Evolutionary conservation across 2,329 filamentous ascomycete genomes (phyloP).

Genomic region (Camptophora hylomeconis): DNA sequence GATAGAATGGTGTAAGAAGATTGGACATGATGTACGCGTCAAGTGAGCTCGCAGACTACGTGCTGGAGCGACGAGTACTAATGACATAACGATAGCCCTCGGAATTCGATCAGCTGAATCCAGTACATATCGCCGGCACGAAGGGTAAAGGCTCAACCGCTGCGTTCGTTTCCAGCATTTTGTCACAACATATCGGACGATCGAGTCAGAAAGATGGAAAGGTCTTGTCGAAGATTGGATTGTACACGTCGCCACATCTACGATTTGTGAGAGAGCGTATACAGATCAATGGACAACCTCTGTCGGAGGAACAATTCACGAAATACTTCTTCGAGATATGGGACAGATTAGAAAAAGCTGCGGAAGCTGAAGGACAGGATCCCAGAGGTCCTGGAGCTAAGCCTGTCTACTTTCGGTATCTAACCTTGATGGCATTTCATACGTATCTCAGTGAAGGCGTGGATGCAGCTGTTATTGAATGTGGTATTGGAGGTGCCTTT

Average conservation of each 20-base stretch:
- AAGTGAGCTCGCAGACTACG: slow-evolving; percentile 44
- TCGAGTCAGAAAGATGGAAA: slow-evolving; percentile 20
- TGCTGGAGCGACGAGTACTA: slow-evolving; percentile 19
- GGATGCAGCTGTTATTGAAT: slow-evolving; percentile 71
- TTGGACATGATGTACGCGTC: slow-evolving; percentile 56
- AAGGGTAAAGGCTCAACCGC: slow-evolving; percentile 90
- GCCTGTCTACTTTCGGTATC: slow-evolving; percentile 82
- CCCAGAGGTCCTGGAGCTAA: slow-evolving; percentile 47
- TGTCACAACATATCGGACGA: slow-evolving; percentile 46
- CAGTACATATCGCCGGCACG: slow-evolving; percentile 79
- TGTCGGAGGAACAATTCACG: slow-evolving; percentile 57
- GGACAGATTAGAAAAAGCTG: slow-evolving; percentile 50
- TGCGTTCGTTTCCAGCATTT: slow-evolving; percentile 67
- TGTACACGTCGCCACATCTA: slow-evolving; percentile 78
- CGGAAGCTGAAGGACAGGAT: slow-evolving; percentile 35
- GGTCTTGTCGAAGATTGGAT: slow-evolving; percentile 48
- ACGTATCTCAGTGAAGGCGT: slow-evolving; percentile 66
- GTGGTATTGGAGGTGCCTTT: slow-evolving; percentile 86
- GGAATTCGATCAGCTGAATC: slow-evolving; percentile 46
- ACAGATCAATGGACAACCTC: slow-evolving; percentile 58
- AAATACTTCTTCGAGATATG: slow-evolving; percentile 74
- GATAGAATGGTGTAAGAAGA: slow-evolving; percentile 59
- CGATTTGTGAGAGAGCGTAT: slow-evolving; percentile 76
- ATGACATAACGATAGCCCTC: slow-evolving; percentile 35
- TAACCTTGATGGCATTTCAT: slow-evolving; percentile 81